Evolutionary conservation across 257 asterid genomes (phyloP), one percentile per base, ranked within the genome.

Genomic region (Rauvolfia tetraphylla): DNA sequence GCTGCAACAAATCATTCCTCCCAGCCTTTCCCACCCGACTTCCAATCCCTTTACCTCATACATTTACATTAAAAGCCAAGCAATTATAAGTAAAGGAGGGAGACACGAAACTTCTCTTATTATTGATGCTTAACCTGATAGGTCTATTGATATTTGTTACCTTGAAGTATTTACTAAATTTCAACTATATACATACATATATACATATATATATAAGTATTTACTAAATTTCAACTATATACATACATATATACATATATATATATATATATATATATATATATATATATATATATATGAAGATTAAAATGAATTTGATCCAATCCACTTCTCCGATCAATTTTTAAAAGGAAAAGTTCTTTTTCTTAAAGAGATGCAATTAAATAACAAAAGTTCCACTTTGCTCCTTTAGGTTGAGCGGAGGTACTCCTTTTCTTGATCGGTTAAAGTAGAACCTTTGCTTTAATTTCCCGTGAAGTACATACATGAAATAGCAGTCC

Each of bases 1-100:
- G 81, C 89, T 80, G 69, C 76, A 67, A 58, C 74, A 73, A 76
- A 86, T 88, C 84, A 87, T 87, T 85, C 53, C 74, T 44, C 75
- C 85, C 80, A 72, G 59, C 82, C 74, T 80, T 65, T 78, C 56
- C 63, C 84, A 79, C 86, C 77, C 77, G 51, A 75, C 44, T 36
- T 68, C 61, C 73, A 14, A 6, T 58, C 71, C 71, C 69, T 65
- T n/a, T 46, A 49, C 58, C 72, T 51, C 72, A 68, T 54, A 20
- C 53, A 62, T 74, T 74, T 79, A 56, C 69, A 75, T 75, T 79
- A 31, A 68, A 79, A 74, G 83, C 72, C 76, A 79, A 68, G 79
- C 79, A 67, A 59, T 46, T 4, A 46, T 18, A 46, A 70, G 68
- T 33, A 22, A 25, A 0, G 27, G 65, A 58, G 22, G 27, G 20